phyloP scores from a whole-genome alignment of 2,329 filamentous ascomycete species.

The Seiridium unicorne region DNA sequence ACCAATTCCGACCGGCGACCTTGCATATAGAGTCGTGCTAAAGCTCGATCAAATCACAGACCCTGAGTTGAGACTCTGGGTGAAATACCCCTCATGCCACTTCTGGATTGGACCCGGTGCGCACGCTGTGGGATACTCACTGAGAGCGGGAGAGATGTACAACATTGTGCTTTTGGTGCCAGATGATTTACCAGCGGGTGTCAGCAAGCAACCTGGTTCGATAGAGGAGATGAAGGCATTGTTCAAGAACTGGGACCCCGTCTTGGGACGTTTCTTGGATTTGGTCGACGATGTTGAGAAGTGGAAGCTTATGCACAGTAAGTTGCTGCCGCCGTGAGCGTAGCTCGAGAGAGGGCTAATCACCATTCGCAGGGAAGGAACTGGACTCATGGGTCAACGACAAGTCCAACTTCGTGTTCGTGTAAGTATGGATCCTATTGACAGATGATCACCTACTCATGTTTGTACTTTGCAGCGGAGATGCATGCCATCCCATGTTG shows the following conservation, averaged over 20 bases:
- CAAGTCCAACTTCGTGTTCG: slow-evolving; percentile 47
- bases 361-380: slow-evolving; percentile 35
- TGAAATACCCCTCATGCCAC: slow-evolving; percentile 49
- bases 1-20: slow-evolving; percentile 59
- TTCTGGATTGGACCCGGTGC: slow-evolving; percentile 64
- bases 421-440: slow-evolving; percentile 27
- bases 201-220: slow-evolving; percentile 50
- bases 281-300: slow-evolving; percentile 61
- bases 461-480: slow-evolving; percentile 40
- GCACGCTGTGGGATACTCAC: slow-evolving; percentile 62
- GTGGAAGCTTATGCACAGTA: slow-evolving; percentile 64
- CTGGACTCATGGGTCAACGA: slow-evolving; percentile 55
- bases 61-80: slow-evolving; percentile 47
- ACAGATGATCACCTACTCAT: slow-evolving; percentile 13
- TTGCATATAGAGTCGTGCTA: slow-evolving; percentile 64
- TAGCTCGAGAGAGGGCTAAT: neutral
- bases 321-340: slow-evolving; percentile 12
- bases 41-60: slow-evolving; percentile 49
- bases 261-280: slow-evolving; percentile 39
- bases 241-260: slow-evolving; percentile 65
- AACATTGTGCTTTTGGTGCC: slow-evolving; percentile 67
- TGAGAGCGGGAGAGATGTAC: slow-evolving; percentile 57
- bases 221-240: slow-evolving; percentile 59
- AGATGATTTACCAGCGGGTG: slow-evolving; percentile 56
- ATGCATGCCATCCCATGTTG: slow-evolving; percentile 64